Evolutionary conservation across 2,329 filamentous ascomycete genomes (phyloP), one percentile per base, ranked within the genome.

Genomic region (Malbranchea cinnamomea): DNA sequence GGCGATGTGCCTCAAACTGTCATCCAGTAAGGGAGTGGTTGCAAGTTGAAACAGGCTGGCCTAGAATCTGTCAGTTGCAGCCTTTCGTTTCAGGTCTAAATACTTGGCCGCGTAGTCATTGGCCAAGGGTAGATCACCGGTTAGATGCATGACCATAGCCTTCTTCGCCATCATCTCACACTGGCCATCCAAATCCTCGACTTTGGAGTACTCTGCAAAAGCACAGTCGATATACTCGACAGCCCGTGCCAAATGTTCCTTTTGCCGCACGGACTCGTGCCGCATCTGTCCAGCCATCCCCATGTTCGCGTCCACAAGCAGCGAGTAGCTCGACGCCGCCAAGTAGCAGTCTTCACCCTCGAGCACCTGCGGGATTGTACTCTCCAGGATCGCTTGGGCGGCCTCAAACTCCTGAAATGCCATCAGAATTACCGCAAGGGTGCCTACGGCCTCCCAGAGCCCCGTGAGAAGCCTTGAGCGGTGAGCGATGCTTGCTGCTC

Each of bases 141-240:
- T 63, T 26, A 77, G 58, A 50, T 75, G 73, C 62, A 81, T 78
- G 29, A 91, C 67, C 29, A 74, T 74, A 3, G 79, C 77, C 54
- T 82, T 85, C 62, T 89, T 89, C 12, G 78, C 76, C 57, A 85
- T 68, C 62, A 80, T 74, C 52, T 84, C 78, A 45, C 80, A 76
- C 54, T 81, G 76, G 31, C 72, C 73, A n/a, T 61, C 56, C 9
- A 74, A 56, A 47, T 80, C 79, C 47, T 80, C 73, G 9, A 82
- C 60, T 26, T 62, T 65, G 23, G 72, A 68, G 48, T 71, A 91
- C 37, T 74, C 67, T 31, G 55, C 58, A 41, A 74, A 72, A 0
- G 76, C 70, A 37, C 60, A 67, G 32, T 78, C 71, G 27, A 80
- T 62, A 17, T 73, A 70, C 21, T 64, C 63, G 31, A 71, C 47